These are phyloP conservation scores for Symmetrospora coprosmae DNA, from an alignment of 768 basidiomycete genomes.

Conservation along the genomic window DNA sequence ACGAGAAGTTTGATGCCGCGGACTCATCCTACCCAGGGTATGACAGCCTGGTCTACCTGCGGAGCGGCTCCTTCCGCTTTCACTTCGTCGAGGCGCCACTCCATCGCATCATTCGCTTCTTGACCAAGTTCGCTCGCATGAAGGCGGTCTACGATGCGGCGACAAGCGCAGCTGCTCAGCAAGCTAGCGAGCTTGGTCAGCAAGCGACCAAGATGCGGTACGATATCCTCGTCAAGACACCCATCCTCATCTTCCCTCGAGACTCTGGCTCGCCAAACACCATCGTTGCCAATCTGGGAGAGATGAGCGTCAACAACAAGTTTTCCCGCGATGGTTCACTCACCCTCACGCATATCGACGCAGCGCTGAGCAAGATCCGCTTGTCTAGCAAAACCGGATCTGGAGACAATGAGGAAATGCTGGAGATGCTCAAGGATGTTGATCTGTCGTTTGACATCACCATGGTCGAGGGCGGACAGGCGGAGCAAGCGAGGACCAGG, in stretches of 20 bases:
- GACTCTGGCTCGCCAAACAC: constrained; percentile 52
- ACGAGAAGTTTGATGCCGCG: constrained; percentile 54
- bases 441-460: constrained; percentile 54
- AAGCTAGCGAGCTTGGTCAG: constrained; percentile 70
- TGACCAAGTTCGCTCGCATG: constrained; percentile 69
- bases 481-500: constrained; percentile 42
- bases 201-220: constrained; percentile 61
- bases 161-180: constrained; percentile 77
- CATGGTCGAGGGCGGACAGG: constrained; percentile 50
- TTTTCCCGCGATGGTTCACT: constrained; percentile 44
- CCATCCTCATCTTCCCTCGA: constrained; percentile 76
- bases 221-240: constrained; percentile 74
- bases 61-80: constrained; percentile 76
- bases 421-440: constrained; percentile 89
- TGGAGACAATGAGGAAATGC: constrained; percentile 42
- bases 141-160: constrained; percentile 92
- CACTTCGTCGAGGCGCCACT: constrained; percentile 82
- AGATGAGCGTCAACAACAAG: constrained; percentile 66
- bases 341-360: constrained; percentile 49
- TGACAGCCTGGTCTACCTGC: constrained; percentile 65
- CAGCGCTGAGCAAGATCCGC: constrained; percentile 68
- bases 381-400: constrained; percentile 56
- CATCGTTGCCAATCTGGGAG: constrained; percentile 70
- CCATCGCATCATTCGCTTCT: constrained; percentile 69
- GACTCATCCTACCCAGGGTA: constrained; percentile 59